These are phyloP conservation scores for Lichenothelia convexa DNA, from an alignment of 495 filamentous ascomycete species.

Conservation along the genomic window DNA sequence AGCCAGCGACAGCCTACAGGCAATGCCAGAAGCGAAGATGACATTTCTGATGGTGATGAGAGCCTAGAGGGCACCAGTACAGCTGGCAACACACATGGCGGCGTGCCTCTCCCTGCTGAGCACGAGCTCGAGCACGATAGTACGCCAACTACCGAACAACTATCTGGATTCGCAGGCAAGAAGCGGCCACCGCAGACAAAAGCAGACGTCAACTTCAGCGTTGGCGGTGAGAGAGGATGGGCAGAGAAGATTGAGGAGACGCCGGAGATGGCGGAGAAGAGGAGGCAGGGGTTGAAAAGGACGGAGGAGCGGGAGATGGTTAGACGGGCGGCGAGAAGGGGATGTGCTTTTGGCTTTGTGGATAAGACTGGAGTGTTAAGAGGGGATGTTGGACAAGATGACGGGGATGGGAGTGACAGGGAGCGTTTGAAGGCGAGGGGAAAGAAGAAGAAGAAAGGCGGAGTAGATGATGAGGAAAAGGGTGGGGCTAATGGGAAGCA, in stretches of 20 bases:
- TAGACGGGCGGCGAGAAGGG: conserved; percentile 24
- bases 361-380: conserved; percentile 2
- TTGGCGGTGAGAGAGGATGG: conserved; percentile 26
- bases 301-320: conserved; percentile 27
- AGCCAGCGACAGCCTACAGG: no score
- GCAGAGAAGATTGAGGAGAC: conserved; percentile 23
- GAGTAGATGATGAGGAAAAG: not conserved
- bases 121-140: no score
- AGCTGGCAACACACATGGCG: not conserved
- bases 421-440: conserved; percentile 4
- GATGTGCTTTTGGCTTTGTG: conserved; percentile 28
- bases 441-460: not conserved
- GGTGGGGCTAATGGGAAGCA: no score
- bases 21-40: not conserved
- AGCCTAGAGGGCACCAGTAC: not conserved
- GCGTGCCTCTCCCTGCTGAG: conserved; percentile 1
- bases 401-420: not conserved
- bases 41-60: conserved; percentile 1
- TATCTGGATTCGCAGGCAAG: conserved; percentile 3
- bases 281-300: conserved; percentile 12
- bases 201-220: conserved; percentile 25
- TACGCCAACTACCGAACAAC: not conserved
- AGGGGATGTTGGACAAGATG: not conserved
- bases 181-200: conserved; percentile 21
- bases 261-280: conserved; percentile 20